These are phyloP conservation scores for Entonaema liquescens DNA, from an alignment of 495 filamentous ascomycete species.

Conservation along the genomic window DNA sequence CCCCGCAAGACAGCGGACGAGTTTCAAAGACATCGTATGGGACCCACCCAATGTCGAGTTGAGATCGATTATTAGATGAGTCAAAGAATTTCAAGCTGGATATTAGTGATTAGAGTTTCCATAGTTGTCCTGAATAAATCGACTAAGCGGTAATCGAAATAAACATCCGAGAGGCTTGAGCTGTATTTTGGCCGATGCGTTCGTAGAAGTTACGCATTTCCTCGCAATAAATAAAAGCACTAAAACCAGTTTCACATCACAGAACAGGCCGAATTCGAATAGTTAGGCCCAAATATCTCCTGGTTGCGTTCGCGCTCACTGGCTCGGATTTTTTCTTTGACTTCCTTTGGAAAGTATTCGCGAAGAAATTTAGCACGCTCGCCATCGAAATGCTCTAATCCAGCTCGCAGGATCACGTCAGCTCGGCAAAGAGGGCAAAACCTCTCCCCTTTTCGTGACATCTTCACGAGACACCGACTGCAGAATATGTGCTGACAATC, in stretches of 20 bases:
- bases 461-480: constrained; percentile 74
- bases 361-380: constrained; percentile 67
- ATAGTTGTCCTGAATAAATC: not conserved
- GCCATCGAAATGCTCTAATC: constrained; percentile 67
- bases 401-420: constrained; percentile 66
- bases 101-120: not conserved
- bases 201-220: not conserved
- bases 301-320: constrained; percentile 63
- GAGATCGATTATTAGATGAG: constrained; percentile 39
- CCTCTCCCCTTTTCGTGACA: constrained; percentile 67
- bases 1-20: constrained; percentile 29
- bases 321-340: constrained; percentile 67
- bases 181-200: not conserved
- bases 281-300: constrained; percentile 62
- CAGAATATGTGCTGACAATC: constrained; percentile 74
- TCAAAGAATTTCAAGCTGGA: not conserved
- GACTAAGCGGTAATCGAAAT: not conserved
- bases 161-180: not conserved
- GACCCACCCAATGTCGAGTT: constrained; percentile 36
- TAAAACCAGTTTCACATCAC: constrained; percentile 52
- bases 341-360: constrained; percentile 75
- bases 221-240: not conserved
- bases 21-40: constrained; percentile 43
- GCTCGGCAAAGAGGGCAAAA: constrained; percentile 74
- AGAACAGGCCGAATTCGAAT: constrained; percentile 50